Percentiles rank a stretch among this genome's conserved stretches.
Conservation (phyloP, 176 grass and related monocot species). For the Bolboschoenus planiculmis region DNA sequence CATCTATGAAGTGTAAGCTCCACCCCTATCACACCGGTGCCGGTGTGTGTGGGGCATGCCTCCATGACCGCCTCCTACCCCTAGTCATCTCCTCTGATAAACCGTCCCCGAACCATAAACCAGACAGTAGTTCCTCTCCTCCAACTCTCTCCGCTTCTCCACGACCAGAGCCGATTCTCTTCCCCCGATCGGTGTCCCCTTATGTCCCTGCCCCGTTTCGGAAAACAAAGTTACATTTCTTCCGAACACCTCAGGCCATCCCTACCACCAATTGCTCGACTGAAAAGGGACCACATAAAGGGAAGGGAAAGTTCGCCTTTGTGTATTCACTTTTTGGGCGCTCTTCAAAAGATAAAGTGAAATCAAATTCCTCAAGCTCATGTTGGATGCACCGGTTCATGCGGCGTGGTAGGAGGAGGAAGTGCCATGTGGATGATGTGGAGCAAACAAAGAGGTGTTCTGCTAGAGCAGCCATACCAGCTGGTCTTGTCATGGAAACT, state of each 20-base stretch:
- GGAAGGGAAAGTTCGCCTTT: not conserved
- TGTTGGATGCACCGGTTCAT: not conserved
- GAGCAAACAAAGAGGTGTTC: constrained; percentile 10
- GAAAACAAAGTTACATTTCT: constrained; percentile 42
- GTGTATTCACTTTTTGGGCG: not conserved
- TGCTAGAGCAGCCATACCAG: constrained; percentile 27
- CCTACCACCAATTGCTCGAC: constrained; percentile 13
- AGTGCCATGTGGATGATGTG: not conserved
- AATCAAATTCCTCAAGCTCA: not conserved
- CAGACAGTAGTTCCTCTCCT: not conserved
- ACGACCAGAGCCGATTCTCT: not conserved
- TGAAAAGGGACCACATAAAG: not conserved
- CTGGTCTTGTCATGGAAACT: constrained; percentile 44
- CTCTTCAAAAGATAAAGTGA: not conserved
- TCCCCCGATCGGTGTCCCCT: constrained; percentile 44
- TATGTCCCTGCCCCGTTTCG: constrained; percentile 15
- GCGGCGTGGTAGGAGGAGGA: constrained; percentile 1
- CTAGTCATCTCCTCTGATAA: constrained; percentile 39
- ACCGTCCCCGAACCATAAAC: not conserved
- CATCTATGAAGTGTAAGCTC: constrained; percentile 70
- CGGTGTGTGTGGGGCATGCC: constrained; percentile 74
- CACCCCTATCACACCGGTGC: constrained; percentile 52
- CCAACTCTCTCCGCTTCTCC: not conserved
- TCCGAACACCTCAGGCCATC: constrained; percentile 52
- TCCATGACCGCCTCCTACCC: constrained; percentile 59